These are phyloP conservation scores for Lipomyces orientalis DNA, from an alignment of 805 yeast species.

Conservation along the genomic window DNA sequence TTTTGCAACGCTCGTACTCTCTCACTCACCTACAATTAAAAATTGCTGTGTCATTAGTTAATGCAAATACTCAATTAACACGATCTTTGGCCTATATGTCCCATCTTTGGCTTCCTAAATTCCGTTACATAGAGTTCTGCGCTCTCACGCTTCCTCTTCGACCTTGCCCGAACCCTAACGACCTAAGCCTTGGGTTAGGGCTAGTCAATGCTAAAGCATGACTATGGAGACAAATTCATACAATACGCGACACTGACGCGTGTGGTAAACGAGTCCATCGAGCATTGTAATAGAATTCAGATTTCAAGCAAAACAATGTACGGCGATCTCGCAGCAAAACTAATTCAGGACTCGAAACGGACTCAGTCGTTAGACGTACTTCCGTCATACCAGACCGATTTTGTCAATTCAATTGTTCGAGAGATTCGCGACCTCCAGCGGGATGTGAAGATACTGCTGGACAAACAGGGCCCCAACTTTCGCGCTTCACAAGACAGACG, in stretches of 20 bases:
- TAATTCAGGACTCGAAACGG: slow-evolving; percentile 85
- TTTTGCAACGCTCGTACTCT: neutral
- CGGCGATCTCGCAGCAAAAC: slow-evolving; percentile 84
- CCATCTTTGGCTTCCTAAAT: no score
- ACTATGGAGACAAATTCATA: no score
- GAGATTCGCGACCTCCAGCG: slow-evolving; percentile 61
- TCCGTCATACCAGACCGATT: slow-evolving; percentile 74
- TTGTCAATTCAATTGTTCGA: slow-evolving; percentile 69
- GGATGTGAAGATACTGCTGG: slow-evolving; percentile 57
- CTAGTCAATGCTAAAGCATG: no score
- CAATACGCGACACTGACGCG: no score
- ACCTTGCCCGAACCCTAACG: no score
- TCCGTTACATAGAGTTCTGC: no score
- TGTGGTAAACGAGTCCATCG: neutral
- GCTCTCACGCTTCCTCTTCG: no score
- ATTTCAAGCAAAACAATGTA: slow-evolving; percentile 59
- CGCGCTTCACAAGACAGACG: slow-evolving; percentile 43
- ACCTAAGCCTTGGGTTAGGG: no score
- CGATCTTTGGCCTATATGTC: no score
- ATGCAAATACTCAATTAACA: no score
- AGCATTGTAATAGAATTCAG: neutral
- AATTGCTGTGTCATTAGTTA: neutral
- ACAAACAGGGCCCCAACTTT: slow-evolving; percentile 34
- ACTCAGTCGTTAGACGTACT: slow-evolving; percentile 65
- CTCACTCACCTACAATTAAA: neutral